Conservation (phyloP, 495 filamentous ascomycete genomes). For the Paragyromitra xinjiangensis region DNA sequence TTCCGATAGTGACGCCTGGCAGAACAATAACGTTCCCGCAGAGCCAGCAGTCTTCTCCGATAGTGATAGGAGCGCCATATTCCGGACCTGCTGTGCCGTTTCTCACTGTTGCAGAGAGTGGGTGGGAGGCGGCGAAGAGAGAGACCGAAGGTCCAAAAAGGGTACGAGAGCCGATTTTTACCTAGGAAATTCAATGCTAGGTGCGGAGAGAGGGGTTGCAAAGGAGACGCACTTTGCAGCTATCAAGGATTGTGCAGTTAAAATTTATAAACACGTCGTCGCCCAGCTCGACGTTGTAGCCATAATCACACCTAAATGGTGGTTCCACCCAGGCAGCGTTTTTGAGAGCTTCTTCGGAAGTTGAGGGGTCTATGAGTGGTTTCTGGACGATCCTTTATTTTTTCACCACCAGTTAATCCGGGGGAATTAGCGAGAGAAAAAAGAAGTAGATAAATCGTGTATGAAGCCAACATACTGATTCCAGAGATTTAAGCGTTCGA, state of each 20-base stretch:
- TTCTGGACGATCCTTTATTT: conserved; percentile 72
- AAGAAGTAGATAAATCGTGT: neutral
- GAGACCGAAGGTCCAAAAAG: conserved; percentile 81
- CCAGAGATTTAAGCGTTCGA: conserved; percentile 72
- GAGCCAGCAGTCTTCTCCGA: conserved; percentile 91
- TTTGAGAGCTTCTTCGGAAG: conserved; percentile 68
- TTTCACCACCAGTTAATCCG: conserved; percentile 53
- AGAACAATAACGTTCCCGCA: conserved; percentile 79
- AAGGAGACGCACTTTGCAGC: conserved; percentile 60
- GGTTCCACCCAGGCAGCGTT: conserved; percentile 75
- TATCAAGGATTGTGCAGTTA: conserved; percentile 80
- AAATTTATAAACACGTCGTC: conserved; percentile 78
- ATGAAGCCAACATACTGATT: conserved; percentile 68
- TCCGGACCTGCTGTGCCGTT: conserved; percentile 81
- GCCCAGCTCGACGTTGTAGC: conserved; percentile 74
- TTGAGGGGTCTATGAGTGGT: conserved; percentile 62
- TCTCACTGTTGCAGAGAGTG: conserved; percentile 74
- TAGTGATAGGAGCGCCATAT: conserved; percentile 74
- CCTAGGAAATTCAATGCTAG: conserved; percentile 54
- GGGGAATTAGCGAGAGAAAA: conserved; percentile 56
- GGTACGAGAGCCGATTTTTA: conserved; percentile 81
- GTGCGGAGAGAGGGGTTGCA: neutral
- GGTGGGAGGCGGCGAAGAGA: conserved; percentile 78
- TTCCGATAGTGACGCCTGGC: conserved; percentile 82
- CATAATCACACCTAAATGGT: conserved; percentile 78